Evolutionary conservation across 139 green algal species (phyloP).

Genomic region (Picochlorum sp.): DNA sequence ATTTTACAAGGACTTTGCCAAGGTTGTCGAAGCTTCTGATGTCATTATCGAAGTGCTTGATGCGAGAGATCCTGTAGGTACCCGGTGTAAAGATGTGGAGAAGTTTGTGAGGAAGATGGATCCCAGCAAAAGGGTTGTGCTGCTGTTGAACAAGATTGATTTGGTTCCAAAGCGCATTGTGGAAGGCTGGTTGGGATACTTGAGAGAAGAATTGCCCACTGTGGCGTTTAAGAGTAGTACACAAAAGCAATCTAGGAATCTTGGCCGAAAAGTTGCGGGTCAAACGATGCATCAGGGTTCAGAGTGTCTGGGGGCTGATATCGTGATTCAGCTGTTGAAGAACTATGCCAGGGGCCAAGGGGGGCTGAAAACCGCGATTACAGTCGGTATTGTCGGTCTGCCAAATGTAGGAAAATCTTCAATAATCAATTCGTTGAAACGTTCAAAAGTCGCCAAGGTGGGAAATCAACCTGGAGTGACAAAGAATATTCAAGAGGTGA

Average conservation of each 20-base stretch:
- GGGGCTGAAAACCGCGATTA: slow-evolving; percentile 86
- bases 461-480: slow-evolving; percentile 85
- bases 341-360: slow-evolving; percentile 83
- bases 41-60: slow-evolving; percentile 94
- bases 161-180: slow-evolving; percentile 82
- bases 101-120: slow-evolving; percentile 64
- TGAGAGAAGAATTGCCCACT: slow-evolving; percentile 87
- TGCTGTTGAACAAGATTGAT: slow-evolving; percentile 99
- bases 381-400: slow-evolving; percentile 92
- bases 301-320: slow-evolving; percentile 63
- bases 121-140: slow-evolving; percentile 85
- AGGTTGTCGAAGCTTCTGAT: slow-evolving; percentile 85
- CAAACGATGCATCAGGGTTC: slow-evolving; percentile 17
- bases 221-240: slow-evolving; percentile 97
- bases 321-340: slow-evolving; percentile 95
- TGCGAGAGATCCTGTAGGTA: slow-evolving; percentile 83
- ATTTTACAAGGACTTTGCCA: slow-evolving; percentile 93
- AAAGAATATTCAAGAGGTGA: slow-evolving; percentile 77
- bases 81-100: slow-evolving; percentile 90
- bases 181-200: slow-evolving; percentile 87
- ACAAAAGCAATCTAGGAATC: slow-evolving; percentile 56
- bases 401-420: slow-evolving; percentile 97
- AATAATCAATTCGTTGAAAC: slow-evolving; percentile 96
- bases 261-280: slow-evolving; percentile 10
- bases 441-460: slow-evolving; percentile 65